Percentiles rank a stretch among this genome's conserved stretches.
Conservation (phyloP, 1,284 basidiomycete genomes). For the Ustilago shanxiensis region DNA sequence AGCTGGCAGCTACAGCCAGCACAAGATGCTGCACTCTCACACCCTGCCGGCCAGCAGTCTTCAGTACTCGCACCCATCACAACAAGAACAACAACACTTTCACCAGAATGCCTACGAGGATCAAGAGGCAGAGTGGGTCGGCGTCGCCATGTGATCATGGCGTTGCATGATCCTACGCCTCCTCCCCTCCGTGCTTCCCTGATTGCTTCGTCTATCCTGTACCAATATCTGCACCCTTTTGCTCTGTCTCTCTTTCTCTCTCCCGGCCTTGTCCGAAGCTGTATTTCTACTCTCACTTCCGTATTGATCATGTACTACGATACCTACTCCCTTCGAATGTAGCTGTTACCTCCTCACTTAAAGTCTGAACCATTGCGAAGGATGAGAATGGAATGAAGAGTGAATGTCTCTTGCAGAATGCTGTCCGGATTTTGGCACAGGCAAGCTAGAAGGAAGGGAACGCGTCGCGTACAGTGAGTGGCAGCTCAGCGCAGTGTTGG, state of each 20-base stretch:
- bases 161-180: constrained; percentile 9
- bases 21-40: constrained; percentile 14
- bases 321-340: constrained; percentile 8
- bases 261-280: not conserved
- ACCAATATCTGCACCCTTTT: constrained; percentile 6
- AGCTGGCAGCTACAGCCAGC: constrained; percentile 29
- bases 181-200: constrained; percentile 3
- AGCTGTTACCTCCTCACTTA: not conserved
- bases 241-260: constrained; percentile 2
- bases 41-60: constrained; percentile 6
- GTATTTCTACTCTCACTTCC: constrained; percentile 13
- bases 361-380: not conserved
- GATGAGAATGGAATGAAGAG: not conserved
- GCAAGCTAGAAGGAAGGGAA: no score
- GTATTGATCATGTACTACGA: constrained; percentile 1
- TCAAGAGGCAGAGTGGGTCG: constrained; percentile 42
- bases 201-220: constrained; percentile 1
- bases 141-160: constrained; percentile 45
- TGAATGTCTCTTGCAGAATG: no score
- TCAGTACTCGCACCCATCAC: constrained; percentile 7
- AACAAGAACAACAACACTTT: constrained; percentile 1
- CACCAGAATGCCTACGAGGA: constrained; percentile 14
- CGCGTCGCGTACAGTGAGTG: constrained; percentile 43
- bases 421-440: not conserved
- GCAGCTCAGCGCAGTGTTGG: constrained; percentile 26